These are phyloP conservation scores for Fusarium dlaminii DNA, from an alignment of 2,329 filamentous ascomycete genomes.

Conservation along the genomic window DNA sequence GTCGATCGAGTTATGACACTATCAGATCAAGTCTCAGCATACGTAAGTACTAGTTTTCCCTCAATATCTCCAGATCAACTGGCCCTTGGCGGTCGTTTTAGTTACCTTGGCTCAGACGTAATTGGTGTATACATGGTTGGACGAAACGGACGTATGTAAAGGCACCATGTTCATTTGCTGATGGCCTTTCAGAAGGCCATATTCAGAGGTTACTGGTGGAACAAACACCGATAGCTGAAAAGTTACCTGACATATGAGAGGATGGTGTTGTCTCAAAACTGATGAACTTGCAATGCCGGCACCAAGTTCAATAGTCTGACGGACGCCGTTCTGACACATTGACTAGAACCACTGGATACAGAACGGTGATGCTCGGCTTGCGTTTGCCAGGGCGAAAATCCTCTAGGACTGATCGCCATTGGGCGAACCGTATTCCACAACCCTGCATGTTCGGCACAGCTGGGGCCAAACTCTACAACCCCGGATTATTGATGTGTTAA, in stretches of 20 bases:
- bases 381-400: background rate
- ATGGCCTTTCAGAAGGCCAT: background rate
- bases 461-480: background rate
- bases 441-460: slow-evolving; percentile 9
- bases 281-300: background rate
- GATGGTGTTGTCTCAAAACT: background rate
- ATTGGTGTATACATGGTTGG: background rate
- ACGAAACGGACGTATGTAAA: background rate
- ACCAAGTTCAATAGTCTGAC: background rate
- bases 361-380: background rate
- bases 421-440: slow-evolving; percentile 12
- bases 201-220: background rate
- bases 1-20: background rate
- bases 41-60: background rate
- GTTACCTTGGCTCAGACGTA: background rate
- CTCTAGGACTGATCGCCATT: slow-evolving; percentile 11
- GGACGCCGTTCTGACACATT: background rate
- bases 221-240: background rate
- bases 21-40: background rate
- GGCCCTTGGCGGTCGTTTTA: background rate
- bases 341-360: background rate
- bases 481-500: slow-evolving; percentile 12
- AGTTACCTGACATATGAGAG: background rate
- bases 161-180: background rate
- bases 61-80: background rate